Conservation (phyloP, 306 rosid species). For the Lathyrus oleraceus region DNA sequence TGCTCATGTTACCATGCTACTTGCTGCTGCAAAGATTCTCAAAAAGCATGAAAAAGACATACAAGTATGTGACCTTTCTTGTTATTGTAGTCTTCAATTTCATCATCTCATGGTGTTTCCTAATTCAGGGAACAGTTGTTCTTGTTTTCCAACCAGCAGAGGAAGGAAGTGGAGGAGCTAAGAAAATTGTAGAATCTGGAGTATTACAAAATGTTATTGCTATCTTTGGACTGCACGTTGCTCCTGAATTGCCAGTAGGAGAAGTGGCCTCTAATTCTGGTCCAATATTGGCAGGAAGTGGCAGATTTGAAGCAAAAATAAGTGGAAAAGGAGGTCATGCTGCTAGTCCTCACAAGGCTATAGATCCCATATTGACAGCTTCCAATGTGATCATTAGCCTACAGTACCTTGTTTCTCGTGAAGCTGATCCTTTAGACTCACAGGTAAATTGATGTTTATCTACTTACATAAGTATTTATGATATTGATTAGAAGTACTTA, state of each 20-base stretch:
- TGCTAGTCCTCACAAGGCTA: slow-evolving; percentile 78
- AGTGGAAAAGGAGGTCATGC: slow-evolving; percentile 94
- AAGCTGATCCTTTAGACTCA: slow-evolving; percentile 86
- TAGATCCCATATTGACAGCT: slow-evolving; percentile 87
- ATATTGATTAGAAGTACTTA: too few relatives aligned
- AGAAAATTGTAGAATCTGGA: slow-evolving; percentile 59
- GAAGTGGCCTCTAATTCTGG: slow-evolving; percentile 67
- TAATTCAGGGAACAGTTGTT: slow-evolving; percentile 73
- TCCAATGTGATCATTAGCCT: slow-evolving; percentile 82
- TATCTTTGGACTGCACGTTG: slow-evolving; percentile 74
- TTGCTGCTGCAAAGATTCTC: slow-evolving; percentile 90
- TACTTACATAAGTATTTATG: too few relatives aligned
- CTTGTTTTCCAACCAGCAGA: slow-evolving; percentile 98
- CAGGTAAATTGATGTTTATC: slow-evolving; percentile 54
- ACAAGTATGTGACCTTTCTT: slow-evolving; percentile 48
- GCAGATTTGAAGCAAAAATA: slow-evolving; percentile 77
- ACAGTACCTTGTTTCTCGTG: slow-evolving; percentile 84
- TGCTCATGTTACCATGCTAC: slow-evolving; percentile 89
- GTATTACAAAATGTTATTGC: slow-evolving; percentile 73
- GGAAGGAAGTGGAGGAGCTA: slow-evolving; percentile 88
- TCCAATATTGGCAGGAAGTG: slow-evolving; percentile 67
- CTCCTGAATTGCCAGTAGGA: slow-evolving; percentile 50
- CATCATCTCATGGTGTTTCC: not conserved
- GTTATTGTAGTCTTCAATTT: too few relatives aligned
- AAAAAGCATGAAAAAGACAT: slow-evolving; percentile 71